Percentiles rank a stretch among this genome's conserved stretches.
These are phyloP conservation scores for Geranomyces michiganensis DNA, from an alignment of 192 early-diverging fungal genomes.

Conservation along the genomic window DNA sequence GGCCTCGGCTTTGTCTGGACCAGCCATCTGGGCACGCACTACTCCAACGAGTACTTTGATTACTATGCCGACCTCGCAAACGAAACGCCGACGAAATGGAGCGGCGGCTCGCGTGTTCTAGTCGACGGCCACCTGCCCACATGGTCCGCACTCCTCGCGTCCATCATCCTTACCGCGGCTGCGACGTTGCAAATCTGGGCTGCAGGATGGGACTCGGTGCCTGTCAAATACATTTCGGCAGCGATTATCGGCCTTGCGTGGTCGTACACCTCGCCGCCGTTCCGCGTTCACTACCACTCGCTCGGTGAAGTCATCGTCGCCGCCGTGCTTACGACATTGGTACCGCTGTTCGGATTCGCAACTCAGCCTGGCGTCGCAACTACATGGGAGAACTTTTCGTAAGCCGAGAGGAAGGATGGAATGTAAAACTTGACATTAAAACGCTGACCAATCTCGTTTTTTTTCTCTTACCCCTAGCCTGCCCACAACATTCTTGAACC, in stretches of 20 bases:
- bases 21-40: neutral
- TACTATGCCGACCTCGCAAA: conserved; percentile 17
- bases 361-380: conserved; percentile 10
- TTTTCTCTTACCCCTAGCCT: neutral
- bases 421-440: too few relatives aligned
- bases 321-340: conserved; percentile 3
- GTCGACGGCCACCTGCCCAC: conserved; percentile 20
- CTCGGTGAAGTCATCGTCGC: conserved; percentile 18
- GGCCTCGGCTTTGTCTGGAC: conserved; percentile 14
- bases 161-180: neutral
- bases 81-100: conserved; percentile 19
- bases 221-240: conserved; percentile 4
- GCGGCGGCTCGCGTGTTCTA: conserved; percentile 12
- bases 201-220: conserved; percentile 6
- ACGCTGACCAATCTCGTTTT: too few relatives aligned
- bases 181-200: conserved; percentile 8
- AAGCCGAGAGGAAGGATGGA: too few relatives aligned
- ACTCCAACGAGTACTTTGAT: conserved; percentile 17
- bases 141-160: conserved; percentile 13
- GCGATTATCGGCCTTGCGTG: conserved; percentile 6
- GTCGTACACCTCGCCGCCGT: conserved; percentile 13
- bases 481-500: conserved; percentile 7
- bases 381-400: conserved; percentile 8
- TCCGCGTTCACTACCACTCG: conserved; percentile 22
- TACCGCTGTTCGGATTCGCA: conserved; percentile 12